These are phyloP conservation scores for Rhodotorula sp. DNA, from an alignment of 1,284 basidiomycete species.

Conservation along the genomic window DNA sequence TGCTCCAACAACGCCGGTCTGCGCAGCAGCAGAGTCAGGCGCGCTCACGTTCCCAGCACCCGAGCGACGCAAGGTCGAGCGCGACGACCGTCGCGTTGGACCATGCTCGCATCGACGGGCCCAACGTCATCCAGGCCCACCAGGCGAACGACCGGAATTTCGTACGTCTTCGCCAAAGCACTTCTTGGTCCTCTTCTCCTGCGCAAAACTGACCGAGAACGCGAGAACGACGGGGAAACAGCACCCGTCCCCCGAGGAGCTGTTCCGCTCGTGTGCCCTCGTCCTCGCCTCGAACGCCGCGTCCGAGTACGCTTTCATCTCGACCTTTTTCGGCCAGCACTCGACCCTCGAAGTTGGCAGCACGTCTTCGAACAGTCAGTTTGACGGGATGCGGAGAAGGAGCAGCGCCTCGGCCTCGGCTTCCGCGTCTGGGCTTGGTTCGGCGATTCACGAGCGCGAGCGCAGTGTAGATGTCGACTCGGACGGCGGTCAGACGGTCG, in stretches of 20 bases:
- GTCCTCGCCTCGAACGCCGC: slow-evolving; percentile 91
- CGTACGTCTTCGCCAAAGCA: slow-evolving; percentile 26
- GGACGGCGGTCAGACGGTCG: background rate
- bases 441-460: slow-evolving; percentile 40
- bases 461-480: background rate
- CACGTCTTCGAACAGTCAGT: background rate
- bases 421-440: background rate
- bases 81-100: slow-evolving; percentile 14
- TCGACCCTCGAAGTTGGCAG: slow-evolving; percentile 16
- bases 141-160: slow-evolving; percentile 80
- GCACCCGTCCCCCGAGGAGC: slow-evolving; percentile 78
- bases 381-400: background rate
- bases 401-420: background rate
- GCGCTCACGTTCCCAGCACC: background rate
- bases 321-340: slow-evolving; percentile 66
- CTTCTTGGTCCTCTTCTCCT: background rate
- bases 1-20: slow-evolving; percentile 9
- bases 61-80: background rate
- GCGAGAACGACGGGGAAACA: slow-evolving; percentile 47
- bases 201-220: background rate
- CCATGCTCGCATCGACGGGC: slow-evolving; percentile 58
- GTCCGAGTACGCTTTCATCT: slow-evolving; percentile 83
- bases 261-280: slow-evolving; percentile 74
- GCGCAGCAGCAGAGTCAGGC: background rate
- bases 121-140: slow-evolving; percentile 74